Conservation (phyloP, 441 rosid species). For the Jatropha podagrica region DNA sequence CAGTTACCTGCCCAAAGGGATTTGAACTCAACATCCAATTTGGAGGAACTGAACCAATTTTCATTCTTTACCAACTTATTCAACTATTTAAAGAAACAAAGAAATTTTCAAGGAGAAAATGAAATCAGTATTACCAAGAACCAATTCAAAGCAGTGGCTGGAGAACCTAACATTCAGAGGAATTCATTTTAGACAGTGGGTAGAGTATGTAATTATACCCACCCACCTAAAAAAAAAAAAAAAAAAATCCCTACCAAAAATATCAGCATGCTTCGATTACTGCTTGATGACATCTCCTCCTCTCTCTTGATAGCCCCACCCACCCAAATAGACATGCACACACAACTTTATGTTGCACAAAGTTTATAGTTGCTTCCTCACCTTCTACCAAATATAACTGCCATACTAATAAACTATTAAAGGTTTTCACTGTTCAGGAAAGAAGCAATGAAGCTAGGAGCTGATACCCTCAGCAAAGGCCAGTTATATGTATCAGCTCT, state of each 20-base stretch:
- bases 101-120: background rate
- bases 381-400: background rate
- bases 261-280: background rate
- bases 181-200: background rate
- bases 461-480: background rate
- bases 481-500: background rate
- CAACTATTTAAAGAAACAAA: background rate
- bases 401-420: background rate
- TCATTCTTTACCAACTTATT: too few species aligned
- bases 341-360: background rate
- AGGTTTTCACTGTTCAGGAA: background rate
- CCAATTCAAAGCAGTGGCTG: background rate
- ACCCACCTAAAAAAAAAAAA: background rate
- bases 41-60: too few species aligned
- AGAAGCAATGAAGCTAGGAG: background rate
- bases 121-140: background rate
- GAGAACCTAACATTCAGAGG: constrained; percentile 1
- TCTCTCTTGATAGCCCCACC: background rate
- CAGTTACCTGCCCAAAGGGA: background rate
- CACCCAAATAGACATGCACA: background rate
- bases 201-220: background rate
- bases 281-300: constrained; percentile 2
- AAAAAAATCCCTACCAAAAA: background rate
- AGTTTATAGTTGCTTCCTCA: background rate
- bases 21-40: too few species aligned